Base-by-base conservation (phyloP, 2,329 filamentous ascomycete genomes). In the Aspergillus novoparasiticus region DNA sequence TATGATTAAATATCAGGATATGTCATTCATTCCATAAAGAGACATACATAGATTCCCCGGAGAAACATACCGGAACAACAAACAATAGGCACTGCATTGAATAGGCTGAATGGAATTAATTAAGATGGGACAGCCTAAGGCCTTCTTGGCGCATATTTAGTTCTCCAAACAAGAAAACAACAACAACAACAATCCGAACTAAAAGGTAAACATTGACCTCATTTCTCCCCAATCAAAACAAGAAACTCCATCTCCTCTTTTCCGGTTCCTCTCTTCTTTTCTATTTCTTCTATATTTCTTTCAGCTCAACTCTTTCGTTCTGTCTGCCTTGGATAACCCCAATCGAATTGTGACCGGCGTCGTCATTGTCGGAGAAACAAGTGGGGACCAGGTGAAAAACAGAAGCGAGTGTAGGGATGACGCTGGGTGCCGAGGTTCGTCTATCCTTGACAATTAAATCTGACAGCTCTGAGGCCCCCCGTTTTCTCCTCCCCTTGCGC, bases 401-500 rank as follows among this genome's bases (percentile, higher is more conserved):
- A 3, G 26, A 19, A 14, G 5, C 30, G 46, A 26, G 46, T 28
- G 46, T 30, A 58, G 56, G 56, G 28, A 58, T 48, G 41, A 58
- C 41, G 55, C 36, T 41, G 11, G 43, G 21, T 51, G 16, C 57
- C 57, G 57, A 59, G 57, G 57, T 58, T 45, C 28, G 56, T 58
- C 16, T 8, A 19, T 26, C 39, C 23, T 46, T 12, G 16, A 43
- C 28, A 14, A 19, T 41, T 41, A 41, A 41, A 32, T 34, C 30
- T 39, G 23, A 36, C 30, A 19, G 34, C 32, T 46, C 59, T 57
- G 39, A n/a, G 39, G 19, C 19, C 23, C 19, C 8, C 39, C 34
- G 5, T 19, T 41, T 41, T 41, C 39, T 41, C 16, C 39, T 19
- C 16, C 59, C 62, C 62, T 64, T 64, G 62, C 62, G 62, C 62